Evolutionary conservation across 352 stramenopile species (phyloP).

Genomic region (Phytophthora agathidicida): DNA sequence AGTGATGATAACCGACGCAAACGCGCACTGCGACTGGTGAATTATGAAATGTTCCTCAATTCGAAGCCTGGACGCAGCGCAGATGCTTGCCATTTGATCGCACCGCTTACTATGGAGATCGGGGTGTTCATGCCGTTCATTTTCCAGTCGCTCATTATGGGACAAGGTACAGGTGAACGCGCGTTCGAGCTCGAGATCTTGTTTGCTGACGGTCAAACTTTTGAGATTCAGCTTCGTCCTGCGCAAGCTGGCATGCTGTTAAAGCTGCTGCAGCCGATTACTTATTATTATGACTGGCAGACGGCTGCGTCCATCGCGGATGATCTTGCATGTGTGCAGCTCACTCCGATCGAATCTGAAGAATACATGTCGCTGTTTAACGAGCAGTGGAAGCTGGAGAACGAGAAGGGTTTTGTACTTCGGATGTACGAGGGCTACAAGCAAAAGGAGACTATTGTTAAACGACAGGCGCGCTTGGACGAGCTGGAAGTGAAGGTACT

Average conservation of each 20-base stretch:
- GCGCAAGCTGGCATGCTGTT: slow-evolving; percentile 68
- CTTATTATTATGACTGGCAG: slow-evolving; percentile 76
- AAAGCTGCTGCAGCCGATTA: slow-evolving; percentile 58
- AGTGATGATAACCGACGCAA: slow-evolving; percentile 44
- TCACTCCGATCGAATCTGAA: slow-evolving; percentile 44
- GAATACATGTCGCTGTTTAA: slow-evolving; percentile 70
- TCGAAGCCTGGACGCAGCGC: slow-evolving; percentile 34
- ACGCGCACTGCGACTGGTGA: slow-evolving; percentile 52
- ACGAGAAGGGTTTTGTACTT: slow-evolving; percentile 48
- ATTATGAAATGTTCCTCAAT: slow-evolving; percentile 80
- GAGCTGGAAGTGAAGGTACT: slow-evolving; percentile 68
- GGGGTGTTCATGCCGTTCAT: slow-evolving; percentile 67
- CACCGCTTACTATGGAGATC: slow-evolving; percentile 63
- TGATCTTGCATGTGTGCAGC: slow-evolving; percentile 65
- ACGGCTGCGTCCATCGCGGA: slow-evolving; percentile 60
- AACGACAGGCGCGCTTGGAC: slow-evolving; percentile 46
- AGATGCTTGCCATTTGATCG: slow-evolving; percentile 55
- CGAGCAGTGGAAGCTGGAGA: slow-evolving; percentile 61
- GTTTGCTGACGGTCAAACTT: slow-evolving; percentile 37
- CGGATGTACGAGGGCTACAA: slow-evolving; percentile 48
- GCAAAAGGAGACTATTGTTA: slow-evolving; percentile 48
- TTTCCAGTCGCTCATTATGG: slow-evolving; percentile 67
- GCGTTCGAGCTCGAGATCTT: slow-evolving; percentile 60
- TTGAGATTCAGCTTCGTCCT: slow-evolving; percentile 65
- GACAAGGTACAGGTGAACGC: slow-evolving; percentile 39